Evolutionary conservation across 2,329 filamentous ascomycete species (phyloP), one percentile per base, ranked within the genome.

Genomic region (Calonectria pseudoreteaudii): DNA sequence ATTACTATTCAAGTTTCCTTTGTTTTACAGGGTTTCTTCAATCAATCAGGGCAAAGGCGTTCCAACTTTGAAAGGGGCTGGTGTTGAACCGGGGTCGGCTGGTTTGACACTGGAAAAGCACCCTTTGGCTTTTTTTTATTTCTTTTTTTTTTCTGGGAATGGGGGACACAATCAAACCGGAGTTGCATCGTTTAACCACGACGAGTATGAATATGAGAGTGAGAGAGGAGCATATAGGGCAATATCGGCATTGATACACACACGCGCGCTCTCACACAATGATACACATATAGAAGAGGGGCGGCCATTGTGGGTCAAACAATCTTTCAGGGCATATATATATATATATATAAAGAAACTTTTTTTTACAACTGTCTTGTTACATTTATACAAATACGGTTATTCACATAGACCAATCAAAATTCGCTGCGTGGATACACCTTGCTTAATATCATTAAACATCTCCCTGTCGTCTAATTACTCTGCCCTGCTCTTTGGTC

Each of bases 151-250:
- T 23, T 44, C 44, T 64, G 26, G 36, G 20, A 20, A 1, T 14
- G 23, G 41, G 4, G 16, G 9, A 16, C 23, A 38, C 5, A 31
- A n/a, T 44, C 34, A 41, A 10, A 60, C 56, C 36, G 60, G 56
- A 41, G 56, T 62, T 62, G 31, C 31, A 38, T 36, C n/a, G 31
- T 38, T 38, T 41, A 38, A 38, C 34, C 44, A 65, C 38, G 36
- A 65, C 28, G 60, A 65, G 38, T 49, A 65, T 65, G 60, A 65
- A 44, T 49, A 28, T 47, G 50, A 53, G 41, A 49, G 60, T 41
- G n/a, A n/a, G n/a, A n/a, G n/a, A n/a, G n/a, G n/a, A n/a, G n/a
- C n/a, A n/a, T n/a, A 65, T 23, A 47, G 38, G 41, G 23, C n/a
- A 16, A 16, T 18, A 38, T 23, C 18, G 20, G 60, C 26, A 44